Evolutionary conservation across 2,329 filamentous ascomycete species (phyloP), one percentile per base, ranked within the genome.

Genomic region (Xylaria digitata): DNA sequence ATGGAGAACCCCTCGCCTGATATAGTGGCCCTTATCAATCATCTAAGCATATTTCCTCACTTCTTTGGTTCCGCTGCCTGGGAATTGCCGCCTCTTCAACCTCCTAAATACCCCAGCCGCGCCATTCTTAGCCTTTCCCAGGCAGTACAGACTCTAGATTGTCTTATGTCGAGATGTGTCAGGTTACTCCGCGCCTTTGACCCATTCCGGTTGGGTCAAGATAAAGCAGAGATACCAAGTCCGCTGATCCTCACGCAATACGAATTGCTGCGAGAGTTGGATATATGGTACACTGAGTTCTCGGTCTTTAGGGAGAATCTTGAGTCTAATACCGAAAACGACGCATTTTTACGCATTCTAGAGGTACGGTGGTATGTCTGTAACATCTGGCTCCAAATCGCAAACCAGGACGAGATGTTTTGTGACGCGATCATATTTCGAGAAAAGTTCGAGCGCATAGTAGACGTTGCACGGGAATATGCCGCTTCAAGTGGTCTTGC

Each of bases 361-460:
- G 64, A 68, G 19, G 68, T 69, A 59, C 63, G 71, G 26, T 72
- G 70, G 68, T 56, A 68, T 11, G 64, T 70, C 21, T 69, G 68
- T 60, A 67, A 49, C n/a, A 66, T 72, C 9, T 72, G 71, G 71
- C 57, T 65, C 6, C 32, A 48, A 23, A 70, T 65, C 7, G 64
- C 65, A 7, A 30, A 48, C 3, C 58, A 32, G 2, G 66, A 70
- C 1, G 70, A 72, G 53, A 62, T 32, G 6, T 6, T 54, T 19
- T 61, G 63, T 26, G 71, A 69, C 30, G 37, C 8, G 7, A 66
- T 67, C 32, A 48, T 19, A 19, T 37, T 37, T 9, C 34, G 34
- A 2, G 49, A 8, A 46, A 40, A 63, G 15, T 72, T 72, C n/a
- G 49, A 40, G 21, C 42, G 61, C 6, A 71, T 72, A 40, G 46